phyloP scores from a whole-genome alignment of 768 basidiomycete species.

The Lentinula sp. region DNA sequence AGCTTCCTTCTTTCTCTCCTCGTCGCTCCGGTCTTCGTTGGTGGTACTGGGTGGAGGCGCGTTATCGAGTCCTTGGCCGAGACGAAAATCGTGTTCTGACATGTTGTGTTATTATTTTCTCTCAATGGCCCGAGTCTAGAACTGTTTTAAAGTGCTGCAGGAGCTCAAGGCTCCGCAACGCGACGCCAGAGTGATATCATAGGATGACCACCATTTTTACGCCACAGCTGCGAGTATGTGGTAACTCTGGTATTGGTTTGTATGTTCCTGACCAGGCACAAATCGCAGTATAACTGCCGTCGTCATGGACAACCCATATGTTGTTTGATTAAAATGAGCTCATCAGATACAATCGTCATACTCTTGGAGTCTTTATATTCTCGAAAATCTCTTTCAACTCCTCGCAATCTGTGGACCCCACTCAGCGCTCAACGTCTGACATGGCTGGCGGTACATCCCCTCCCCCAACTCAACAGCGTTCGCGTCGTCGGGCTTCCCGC shows the following conservation, averaged over 20 bases:
- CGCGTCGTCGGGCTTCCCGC: neutral
- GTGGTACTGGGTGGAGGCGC: neutral
- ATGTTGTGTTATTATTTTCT: neutral
- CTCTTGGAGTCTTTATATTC: neutral
- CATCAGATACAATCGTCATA: neutral
- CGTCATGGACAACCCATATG: neutral
- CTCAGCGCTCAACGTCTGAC: neutral
- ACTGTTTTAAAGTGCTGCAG: neutral
- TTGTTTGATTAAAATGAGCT: neutral
- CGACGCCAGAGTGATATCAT: neutral
- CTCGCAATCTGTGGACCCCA: neutral
- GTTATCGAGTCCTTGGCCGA: neutral
- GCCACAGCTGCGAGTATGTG: neutral
- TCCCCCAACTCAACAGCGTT: neutral
- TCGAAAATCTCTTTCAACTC: neutral
- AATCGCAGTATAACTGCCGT: too few species aligned
- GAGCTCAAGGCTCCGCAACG: neutral
- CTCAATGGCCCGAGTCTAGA: neutral
- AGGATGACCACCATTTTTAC: neutral
- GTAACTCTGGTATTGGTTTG: too few species aligned
- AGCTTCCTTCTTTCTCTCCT: constrained; percentile 18
- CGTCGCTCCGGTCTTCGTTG: constrained; percentile 16
- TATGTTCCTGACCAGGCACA: neutral
- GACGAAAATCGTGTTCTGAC: neutral
- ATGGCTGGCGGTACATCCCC: neutral